Base-by-base conservation (phyloP, 2,329 filamentous ascomycete species). In the Nakataea oryzae region DNA sequence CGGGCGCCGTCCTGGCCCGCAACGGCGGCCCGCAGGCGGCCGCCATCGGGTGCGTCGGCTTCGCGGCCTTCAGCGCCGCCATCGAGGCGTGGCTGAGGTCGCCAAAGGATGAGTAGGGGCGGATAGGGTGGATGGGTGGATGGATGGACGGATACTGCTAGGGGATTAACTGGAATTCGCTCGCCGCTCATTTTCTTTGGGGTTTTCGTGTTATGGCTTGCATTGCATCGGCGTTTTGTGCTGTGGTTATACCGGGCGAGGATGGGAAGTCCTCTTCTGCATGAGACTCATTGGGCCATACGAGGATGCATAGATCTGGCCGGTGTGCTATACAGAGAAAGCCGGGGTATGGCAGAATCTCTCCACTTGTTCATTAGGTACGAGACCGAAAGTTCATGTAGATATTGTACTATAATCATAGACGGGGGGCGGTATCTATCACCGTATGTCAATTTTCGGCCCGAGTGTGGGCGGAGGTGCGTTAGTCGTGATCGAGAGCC, bases 21-120 rank as follows among this genome's bases (percentile, higher is more conserved):
- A 90, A 89, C 69, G 93, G 90, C 0, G 95, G 95, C 0, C 95
- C 95, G 9, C 90, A 95, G 77, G 95, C 93, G 34, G 89, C 91
- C 59, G 88, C 86, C 1, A 82, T 96, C 4, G 95, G 95, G 1
- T 97, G 93, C 74, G 89, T 86, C 14, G 95, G 93, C 0, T 99
- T 99, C 75, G 95, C 95, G 62, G 93, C 91, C 1, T 97, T 97
- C 70, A 90, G 86, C 73, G 86, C 90, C 17, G 93, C 93, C 0
- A 97, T 97, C 72, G 93, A 97, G 80, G 86, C 86, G 47, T 97
- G 91, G 73, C 91, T 97, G 91, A 78, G 90, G 69, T 89, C 89
- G 67, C 67, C 67, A 14, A 85, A 78, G 73, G 85, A 87, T 59
- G 81, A 85, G 63, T 82, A 68, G 61, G 64, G 50, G 11, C 60